These are phyloP conservation scores for Suillus ampliporus DNA, from an alignment of 768 basidiomycete species.

Conservation along the genomic window DNA sequence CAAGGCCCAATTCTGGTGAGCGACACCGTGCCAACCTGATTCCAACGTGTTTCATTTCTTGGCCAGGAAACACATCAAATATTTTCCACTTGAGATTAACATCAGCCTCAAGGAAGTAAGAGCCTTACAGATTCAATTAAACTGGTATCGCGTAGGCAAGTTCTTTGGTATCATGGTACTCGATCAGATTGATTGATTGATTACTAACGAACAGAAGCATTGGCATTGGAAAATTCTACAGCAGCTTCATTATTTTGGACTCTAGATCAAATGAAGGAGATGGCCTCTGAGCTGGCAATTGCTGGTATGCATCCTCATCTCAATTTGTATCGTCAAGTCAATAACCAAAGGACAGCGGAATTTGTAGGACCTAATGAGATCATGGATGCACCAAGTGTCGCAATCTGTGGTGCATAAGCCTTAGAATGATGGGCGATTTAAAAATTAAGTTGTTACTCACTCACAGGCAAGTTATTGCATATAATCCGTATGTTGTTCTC, in stretches of 20 bases:
- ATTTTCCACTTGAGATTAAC: not conserved
- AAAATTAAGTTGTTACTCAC: not conserved
- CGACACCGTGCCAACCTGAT: not conserved
- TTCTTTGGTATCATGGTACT: not conserved
- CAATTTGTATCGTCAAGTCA: not conserved
- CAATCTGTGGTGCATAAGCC: not conserved
- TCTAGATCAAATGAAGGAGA: not conserved
- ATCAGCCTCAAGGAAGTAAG: not conserved
- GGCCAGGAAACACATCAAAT: constrained; percentile 8
- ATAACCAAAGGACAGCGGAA: not conserved
- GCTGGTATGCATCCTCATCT: not conserved
- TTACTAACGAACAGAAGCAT: not conserved
- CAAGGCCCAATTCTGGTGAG: constrained; percentile 5
- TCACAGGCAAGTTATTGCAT: not conserved
- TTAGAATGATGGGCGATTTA: fast-evolving
- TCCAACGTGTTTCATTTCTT: not conserved
- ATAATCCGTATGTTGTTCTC: not conserved
- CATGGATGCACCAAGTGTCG: not conserved
- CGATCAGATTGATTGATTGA: not conserved
- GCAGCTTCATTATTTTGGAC: not conserved
- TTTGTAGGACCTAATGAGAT: not conserved
- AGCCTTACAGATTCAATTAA: not conserved
- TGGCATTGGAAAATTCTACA: not conserved
- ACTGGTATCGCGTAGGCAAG: not conserved
- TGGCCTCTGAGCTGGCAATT: not conserved